Evolutionary conservation across 2,329 filamentous ascomycete species (phyloP), one percentile per base, ranked within the genome.

Genomic region (Pseudogymnoascus sp.): DNA sequence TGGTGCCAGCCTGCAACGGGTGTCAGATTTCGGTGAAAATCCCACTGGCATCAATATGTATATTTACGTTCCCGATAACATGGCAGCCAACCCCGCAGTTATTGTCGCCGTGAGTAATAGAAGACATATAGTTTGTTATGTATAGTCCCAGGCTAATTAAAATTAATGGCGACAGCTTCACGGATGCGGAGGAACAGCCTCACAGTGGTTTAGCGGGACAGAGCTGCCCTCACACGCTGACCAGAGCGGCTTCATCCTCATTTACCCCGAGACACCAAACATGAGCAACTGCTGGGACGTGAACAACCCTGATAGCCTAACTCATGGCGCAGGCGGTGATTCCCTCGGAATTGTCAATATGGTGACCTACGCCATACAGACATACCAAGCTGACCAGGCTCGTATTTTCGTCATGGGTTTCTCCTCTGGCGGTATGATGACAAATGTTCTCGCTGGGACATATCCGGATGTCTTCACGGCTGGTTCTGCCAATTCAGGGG

Each of bases 201-300:
- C 75, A 36, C 77, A 76, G 2, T 79, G 77, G 66, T 82, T 78
- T 71, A 70, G 68, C 4, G 76, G 75, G 29, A 80, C 79, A 4
- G 79, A 79, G 8, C 86, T 81, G 70, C 77, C 79, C 26, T 72
- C 74, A 2, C 72, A 82, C 10, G 79, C 82, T 5, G 77, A 79
- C 64, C 66, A 74, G 58, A 74, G 82, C 60, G 82, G 81, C 29
- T 84, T 81, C 71, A 82, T 86, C 60, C 76, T 80, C 63, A 80
- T 85, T 68, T 85, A 82, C 70, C 80, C 81, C 1, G 75, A 78
- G 65, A 78, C 76, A 2, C 78, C 78, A 0, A 78, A 82, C 68
- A 70, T 70, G n/a, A 80, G 73, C 4, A 74, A 73, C 24, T 84
- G 82, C 73, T 84, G 81, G 80, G 82, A 85, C 62, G 82, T 84